Evolutionary conservation across 257 asterid species (phyloP).

Genomic region (Nicotiana sylvestris): DNA sequence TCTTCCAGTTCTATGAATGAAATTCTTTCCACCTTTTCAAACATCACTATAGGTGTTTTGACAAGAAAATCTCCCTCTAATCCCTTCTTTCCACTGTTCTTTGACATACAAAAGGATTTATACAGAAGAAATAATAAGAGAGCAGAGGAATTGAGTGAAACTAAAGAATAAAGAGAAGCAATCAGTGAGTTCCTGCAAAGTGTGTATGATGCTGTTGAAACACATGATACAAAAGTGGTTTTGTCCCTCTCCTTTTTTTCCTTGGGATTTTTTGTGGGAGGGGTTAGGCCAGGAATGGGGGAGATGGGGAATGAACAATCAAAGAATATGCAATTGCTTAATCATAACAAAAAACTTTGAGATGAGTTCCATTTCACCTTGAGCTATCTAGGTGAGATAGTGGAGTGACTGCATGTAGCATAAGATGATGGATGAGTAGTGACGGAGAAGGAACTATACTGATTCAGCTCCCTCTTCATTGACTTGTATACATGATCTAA

Average conservation of each 20-base stretch:
- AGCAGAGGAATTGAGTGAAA: not conserved
- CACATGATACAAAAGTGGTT: not conserved
- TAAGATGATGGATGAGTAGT: constrained; percentile 59
- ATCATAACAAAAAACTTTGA: not conserved
- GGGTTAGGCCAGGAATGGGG: not conserved
- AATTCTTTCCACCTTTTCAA: not conserved
- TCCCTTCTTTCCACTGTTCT: no score
- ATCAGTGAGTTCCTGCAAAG: not conserved
- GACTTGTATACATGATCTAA: constrained; percentile 75
- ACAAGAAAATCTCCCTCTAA: not conserved
- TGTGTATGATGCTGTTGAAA: not conserved
- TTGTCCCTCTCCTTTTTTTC: not conserved
- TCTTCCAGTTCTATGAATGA: not conserved
- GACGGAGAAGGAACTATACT: constrained; percentile 55
- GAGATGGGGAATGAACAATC: not conserved
- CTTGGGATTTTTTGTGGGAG: not conserved
- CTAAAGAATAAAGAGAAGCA: not conserved
- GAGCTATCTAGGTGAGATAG: constrained; percentile 74
- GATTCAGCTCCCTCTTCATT: constrained; percentile 77
- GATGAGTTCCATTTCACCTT: not conserved
- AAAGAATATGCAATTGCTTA: not conserved
- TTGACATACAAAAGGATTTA: not conserved
- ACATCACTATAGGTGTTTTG: not conserved
- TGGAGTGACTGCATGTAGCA: constrained; percentile 82
- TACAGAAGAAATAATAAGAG: not conserved